Evolutionary conservation across 2,329 filamentous ascomycete species (phyloP), one percentile per base, ranked within the genome.

Genomic region (Curvularia spicifera): DNA sequence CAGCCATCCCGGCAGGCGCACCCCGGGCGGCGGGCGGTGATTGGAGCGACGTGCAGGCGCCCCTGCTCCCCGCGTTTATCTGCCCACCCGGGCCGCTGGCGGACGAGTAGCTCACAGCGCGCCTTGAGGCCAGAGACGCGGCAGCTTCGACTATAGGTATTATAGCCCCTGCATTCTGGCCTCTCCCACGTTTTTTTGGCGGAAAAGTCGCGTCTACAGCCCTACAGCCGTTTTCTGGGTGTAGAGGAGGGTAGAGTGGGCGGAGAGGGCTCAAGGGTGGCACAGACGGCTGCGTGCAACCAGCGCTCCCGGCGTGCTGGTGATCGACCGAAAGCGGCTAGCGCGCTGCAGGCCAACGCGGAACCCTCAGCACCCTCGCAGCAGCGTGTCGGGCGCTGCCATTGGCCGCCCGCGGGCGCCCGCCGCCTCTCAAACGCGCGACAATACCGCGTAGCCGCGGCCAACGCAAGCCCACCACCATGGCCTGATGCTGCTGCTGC

Each of bases 151-250:
- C 53, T 57, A 56, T 57, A 51, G 56, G 57, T 52, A 70, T 56
- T 60, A 49, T 33, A 54, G 56, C 60, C 65, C 66, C 71, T 70
- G 69, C 69, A 64, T 69, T 56, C 58, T 64, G 62, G 63, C 63
- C 66, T 59, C 56, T 40, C 51, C 51, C 62, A 65, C 69, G 70
- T 65, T 71, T 71, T 73, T 74, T 71, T 65, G 33, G 67, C 67
- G 64, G 59, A 71, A 74, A 72, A 69, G 59, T 59, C 61, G 64
- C 66, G 65, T 72, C 63, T 72, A 63, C 61, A 70, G 70, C 67
- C 65, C 67, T 68, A 73, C 59, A 68, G 63, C 46, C 51, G 54
- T 56, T 61, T 53, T 53, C 51, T 57, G 62, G 63, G 59, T 57
- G 64, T 67, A 59, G 55, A 58, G 70, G 69, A 67, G 70, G 71